Evolutionary conservation across 2,329 filamentous ascomycete species (phyloP).

Genomic region (Fusarium redolens): DNA sequence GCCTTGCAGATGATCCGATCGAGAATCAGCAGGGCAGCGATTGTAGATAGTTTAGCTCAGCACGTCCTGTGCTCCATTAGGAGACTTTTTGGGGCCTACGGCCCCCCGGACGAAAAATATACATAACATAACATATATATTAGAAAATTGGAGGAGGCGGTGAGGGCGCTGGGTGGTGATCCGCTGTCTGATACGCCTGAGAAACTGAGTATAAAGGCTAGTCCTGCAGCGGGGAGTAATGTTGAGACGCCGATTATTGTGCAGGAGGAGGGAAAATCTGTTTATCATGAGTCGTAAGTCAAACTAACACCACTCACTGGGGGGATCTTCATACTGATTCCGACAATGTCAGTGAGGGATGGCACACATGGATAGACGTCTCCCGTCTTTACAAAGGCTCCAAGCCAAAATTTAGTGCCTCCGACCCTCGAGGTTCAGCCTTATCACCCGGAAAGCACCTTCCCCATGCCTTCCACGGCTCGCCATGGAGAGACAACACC

Average conservation of each 20-base stretch:
- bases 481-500: neutral
- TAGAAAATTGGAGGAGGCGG: slow-evolving; percentile 12
- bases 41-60: too few species aligned
- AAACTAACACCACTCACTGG: accelerated
- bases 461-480: slow-evolving; percentile 16
- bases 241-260: slow-evolving; percentile 15
- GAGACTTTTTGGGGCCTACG: too few species aligned
- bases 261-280: slow-evolving; percentile 7
- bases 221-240: neutral
- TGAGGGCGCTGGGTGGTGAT: slow-evolving; percentile 21
- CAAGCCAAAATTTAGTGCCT: neutral
- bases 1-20: too few species aligned
- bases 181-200: neutral
- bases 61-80: too few species aligned
- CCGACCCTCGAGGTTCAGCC: slow-evolving; percentile 6
- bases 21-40: too few species aligned
- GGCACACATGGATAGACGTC: slow-evolving; percentile 15
- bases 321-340: accelerated
- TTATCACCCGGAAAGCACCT: slow-evolving; percentile 12
- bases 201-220: neutral
- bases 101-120: too few species aligned
- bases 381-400: slow-evolving; percentile 6
- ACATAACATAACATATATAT: too few species aligned
- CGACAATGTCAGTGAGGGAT: neutral
- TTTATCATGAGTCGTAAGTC: slow-evolving; percentile 23